Conservation (phyloP, 768 basidiomycete species). For the Chalciporus sphaerocephalus region DNA sequence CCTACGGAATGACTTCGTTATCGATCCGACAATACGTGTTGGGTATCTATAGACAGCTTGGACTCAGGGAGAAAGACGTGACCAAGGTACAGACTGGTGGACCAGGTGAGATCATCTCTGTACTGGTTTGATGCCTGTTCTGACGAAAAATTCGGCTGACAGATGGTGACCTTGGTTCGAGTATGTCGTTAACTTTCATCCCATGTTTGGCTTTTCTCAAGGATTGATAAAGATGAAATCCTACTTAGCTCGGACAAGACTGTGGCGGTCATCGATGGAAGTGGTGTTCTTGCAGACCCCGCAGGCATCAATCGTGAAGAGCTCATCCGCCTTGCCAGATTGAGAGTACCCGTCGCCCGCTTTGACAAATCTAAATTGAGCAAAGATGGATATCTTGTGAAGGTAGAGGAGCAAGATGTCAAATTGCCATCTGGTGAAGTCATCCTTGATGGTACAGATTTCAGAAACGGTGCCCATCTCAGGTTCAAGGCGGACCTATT, state of each 20-base stretch:
- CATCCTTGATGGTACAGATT: conserved; percentile 90
- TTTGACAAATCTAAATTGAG: conserved; percentile 84
- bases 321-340: conserved; percentile 84
- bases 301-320: conserved; percentile 83
- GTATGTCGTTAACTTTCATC: conserved; percentile 43
- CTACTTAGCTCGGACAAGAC: conserved; percentile 94
- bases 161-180: conserved; percentile 97
- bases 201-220: background rate
- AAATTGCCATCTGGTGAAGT: conserved; percentile 91
- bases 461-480: conserved; percentile 94
- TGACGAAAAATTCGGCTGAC: conserved; percentile 10
- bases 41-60: conserved; percentile 92
- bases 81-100: conserved; percentile 98
- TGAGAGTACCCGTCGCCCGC: conserved; percentile 70
- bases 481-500: conserved; percentile 96
- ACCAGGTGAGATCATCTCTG: conserved; percentile 43
- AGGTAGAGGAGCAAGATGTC: conserved; percentile 90
- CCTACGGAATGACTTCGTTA: conserved; percentile 93
- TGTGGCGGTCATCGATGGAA: conserved; percentile 89
- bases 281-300: conserved; percentile 91
- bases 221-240: conserved; percentile 71
- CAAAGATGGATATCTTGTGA: conserved; percentile 91
- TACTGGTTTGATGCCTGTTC: background rate
- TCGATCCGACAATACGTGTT: conserved; percentile 93
- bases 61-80: conserved; percentile 89